Evolutionary conservation across 306 rosid genomes (phyloP).

Genomic region (Arachis hypogaea): DNA sequence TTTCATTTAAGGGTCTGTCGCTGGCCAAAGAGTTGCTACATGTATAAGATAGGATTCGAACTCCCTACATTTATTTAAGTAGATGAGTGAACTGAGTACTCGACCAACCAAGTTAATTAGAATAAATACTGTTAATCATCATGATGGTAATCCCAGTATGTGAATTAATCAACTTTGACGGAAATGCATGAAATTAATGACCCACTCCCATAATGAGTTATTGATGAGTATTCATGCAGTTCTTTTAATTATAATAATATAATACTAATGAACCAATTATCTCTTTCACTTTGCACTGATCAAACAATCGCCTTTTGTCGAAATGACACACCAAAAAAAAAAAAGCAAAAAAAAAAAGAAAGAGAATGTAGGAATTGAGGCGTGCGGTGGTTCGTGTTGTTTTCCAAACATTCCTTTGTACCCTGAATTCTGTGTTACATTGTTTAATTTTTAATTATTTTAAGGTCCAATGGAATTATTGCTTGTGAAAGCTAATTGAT

Average conservation of each 20-base stretch:
- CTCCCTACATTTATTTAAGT: too few species aligned
- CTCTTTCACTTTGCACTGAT: slow-evolving; percentile 19
- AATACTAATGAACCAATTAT: slow-evolving; percentile 2
- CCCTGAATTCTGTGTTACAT: slow-evolving; percentile 1
- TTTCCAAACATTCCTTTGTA: slow-evolving; percentile 27
- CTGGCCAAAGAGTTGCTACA: too few species aligned
- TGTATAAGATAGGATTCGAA: too few species aligned
- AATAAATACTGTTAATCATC: slow-evolving; percentile 34
- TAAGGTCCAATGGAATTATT: not conserved
- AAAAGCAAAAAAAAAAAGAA: not conserved
- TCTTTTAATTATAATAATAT: too few species aligned
- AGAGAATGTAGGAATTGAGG: slow-evolving; percentile 14
- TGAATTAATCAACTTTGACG: not conserved
- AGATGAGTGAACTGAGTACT: too few species aligned
- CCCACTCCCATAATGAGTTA: not conserved
- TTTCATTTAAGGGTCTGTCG: too few species aligned
- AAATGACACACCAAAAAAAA: slow-evolving; percentile 24
- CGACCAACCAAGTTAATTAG: too few species aligned
- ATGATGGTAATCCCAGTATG: slow-evolving; percentile 19
- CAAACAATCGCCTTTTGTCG: slow-evolving; percentile 7
- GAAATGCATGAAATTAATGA: slow-evolving; percentile 1
- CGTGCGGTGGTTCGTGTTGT: slow-evolving; percentile 27
- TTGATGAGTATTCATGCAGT: too few species aligned
- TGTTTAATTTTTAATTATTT: not conserved
- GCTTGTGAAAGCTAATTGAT: slow-evolving; percentile 8